phyloP scores from a whole-genome alignment of 2,329 filamentous ascomycete species.

The Atkinsonella hypoxylon region DNA sequence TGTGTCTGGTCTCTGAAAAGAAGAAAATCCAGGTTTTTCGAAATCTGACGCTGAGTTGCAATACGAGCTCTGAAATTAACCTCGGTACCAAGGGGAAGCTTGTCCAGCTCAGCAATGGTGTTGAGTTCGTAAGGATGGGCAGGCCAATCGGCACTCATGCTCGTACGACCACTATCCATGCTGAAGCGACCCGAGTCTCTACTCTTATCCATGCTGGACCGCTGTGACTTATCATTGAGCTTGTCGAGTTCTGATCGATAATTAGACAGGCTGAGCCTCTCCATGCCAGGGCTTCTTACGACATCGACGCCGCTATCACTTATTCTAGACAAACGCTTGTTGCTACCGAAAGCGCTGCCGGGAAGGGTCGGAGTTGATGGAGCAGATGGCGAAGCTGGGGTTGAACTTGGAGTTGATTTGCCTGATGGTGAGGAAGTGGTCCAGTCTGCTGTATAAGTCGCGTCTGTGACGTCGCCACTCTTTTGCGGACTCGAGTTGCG shows the following conservation, averaged over 20 bases:
- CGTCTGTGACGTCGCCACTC: conserved; percentile 10
- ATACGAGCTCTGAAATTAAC: conserved; percentile 31
- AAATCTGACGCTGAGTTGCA: conserved; percentile 63
- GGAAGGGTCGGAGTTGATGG: background rate
- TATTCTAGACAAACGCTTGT: conserved; percentile 15
- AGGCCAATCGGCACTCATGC: conserved; percentile 25
- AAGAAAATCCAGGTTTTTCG: conserved; percentile 71
- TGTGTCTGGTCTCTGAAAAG: conserved; percentile 74
- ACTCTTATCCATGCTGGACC: conserved; percentile 15
- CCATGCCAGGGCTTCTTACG: conserved; percentile 15
- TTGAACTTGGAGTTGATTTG: conserved; percentile 7
- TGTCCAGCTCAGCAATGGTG: conserved; percentile 25
- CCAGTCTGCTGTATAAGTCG: conserved; percentile 7
- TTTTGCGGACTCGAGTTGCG: conserved; percentile 8
- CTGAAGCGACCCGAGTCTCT: conserved; percentile 13
- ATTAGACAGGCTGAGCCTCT: conserved; percentile 15
- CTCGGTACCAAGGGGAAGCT: conserved; percentile 24
- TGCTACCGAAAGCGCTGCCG: conserved; percentile 11
- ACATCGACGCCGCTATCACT: conserved; percentile 22
- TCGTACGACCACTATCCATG: conserved; percentile 25
- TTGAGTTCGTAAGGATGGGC: conserved; percentile 28
- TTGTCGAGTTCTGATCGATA: conserved; percentile 10
- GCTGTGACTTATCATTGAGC: conserved; percentile 9
- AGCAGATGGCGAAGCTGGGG: conserved; percentile 7
- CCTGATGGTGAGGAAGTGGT: conserved; percentile 1